These are phyloP conservation scores for Fagus crenata DNA, from an alignment of 306 rosid genomes.

Conservation along the genomic window DNA sequence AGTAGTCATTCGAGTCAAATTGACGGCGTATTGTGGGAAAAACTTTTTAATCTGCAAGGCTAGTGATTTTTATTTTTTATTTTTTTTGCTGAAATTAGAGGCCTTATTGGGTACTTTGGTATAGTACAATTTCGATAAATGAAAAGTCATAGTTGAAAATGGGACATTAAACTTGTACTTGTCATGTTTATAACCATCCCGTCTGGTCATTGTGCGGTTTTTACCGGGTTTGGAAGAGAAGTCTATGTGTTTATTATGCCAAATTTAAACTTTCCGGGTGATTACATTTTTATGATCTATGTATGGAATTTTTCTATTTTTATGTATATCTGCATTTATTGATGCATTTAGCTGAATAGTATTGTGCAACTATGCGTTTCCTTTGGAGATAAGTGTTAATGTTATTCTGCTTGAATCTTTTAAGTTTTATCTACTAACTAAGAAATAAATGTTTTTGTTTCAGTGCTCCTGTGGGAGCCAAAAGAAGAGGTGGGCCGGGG, in stretches of 20 bases:
- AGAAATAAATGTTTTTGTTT: constrained; percentile 5
- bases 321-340: neutral
- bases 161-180: too few relatives aligned
- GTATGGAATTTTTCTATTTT: neutral
- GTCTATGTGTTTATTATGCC: neutral
- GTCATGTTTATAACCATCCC: too few relatives aligned
- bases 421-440: neutral
- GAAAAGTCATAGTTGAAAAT: too few relatives aligned
- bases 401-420: neutral
- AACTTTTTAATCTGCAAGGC: neutral
- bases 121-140: neutral
- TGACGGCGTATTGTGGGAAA: neutral
- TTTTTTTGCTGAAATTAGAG: neutral
- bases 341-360: neutral
- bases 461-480: constrained; percentile 57
- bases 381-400: neutral
- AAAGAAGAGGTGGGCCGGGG: constrained; percentile 76
- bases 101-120: neutral
- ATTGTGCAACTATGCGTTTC: neutral
- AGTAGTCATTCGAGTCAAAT: neutral
- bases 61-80: neutral
- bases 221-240: too few relatives aligned
- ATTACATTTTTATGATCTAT: neutral
- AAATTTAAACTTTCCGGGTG: neutral
- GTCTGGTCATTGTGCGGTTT: too few relatives aligned